Base-by-base conservation (phyloP, 495 filamentous ascomycete species). In the Lophiotrema nucula region DNA sequence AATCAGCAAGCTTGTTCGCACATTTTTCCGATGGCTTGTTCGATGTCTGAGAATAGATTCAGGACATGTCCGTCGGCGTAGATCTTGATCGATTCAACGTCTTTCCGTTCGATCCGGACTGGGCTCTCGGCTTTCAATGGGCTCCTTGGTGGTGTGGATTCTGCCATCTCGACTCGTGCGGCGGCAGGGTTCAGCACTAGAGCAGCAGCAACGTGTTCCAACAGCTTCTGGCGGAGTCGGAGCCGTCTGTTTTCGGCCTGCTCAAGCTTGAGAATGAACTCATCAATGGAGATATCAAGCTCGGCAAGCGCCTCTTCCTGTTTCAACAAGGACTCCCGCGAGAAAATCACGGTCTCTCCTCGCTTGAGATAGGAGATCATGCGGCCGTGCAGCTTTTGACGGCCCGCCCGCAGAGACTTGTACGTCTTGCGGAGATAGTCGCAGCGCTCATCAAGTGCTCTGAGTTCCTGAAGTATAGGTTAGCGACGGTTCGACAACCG, bases 281-380 rank as follows among this genome's bases (percentile, higher is more conserved):
- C 84, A 60, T 89, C 87, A 59, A 90, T 89, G 22, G 82, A 83
- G n/a, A 74, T 68, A 60, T 90, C 86, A 16, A 89, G 78, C 62
- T 88, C 85, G 1, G 79, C 79, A 21, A 90, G 74, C 6, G 86
- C 83, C 67, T 89, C 86, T 67, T 88, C 86, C 64, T 90, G 87
- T 71, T 84, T 87, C 52, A 89, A 74, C 47, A 90, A 79, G 41
- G 76, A 80, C 37, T 89, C 87, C 46, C 81, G 76, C 39, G 80
- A 86, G 65, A 88, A 86, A 49, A 77, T 82, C 31, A 83, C 80
- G 15, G 77, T 75, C 31, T 82, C 79, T 2, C 83, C 79, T 19
- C 80, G 80, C 38, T 83, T 79, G 5, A 90, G 77, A 62, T 87
- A 88, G 38, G 82, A 77, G 60, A 87, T 83, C 68, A 88, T 86